Conservation (phyloP, 1,139 yeast species). For the Meyerozyma guilliermondii region DNA sequence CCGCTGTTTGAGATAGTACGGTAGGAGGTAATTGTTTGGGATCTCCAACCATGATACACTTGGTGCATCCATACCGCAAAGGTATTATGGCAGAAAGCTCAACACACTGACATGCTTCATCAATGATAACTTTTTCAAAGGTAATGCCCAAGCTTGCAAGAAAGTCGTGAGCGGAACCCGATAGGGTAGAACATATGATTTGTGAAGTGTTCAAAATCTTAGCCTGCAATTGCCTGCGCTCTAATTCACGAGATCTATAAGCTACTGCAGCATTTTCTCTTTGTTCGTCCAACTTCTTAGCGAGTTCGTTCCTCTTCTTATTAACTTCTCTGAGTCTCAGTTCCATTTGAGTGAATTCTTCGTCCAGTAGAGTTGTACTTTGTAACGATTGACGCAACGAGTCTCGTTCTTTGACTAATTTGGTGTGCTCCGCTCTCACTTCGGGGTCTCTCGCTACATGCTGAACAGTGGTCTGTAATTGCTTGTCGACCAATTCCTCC, state of each 20-base stretch:
- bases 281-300: slow-evolving; percentile 70
- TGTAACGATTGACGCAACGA: slow-evolving; percentile 36
- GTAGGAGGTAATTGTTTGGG: slow-evolving; percentile 99
- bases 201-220: slow-evolving; percentile 73
- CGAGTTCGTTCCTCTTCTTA: slow-evolving; percentile 60
- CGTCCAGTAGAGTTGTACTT: slow-evolving; percentile 27
- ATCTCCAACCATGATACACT: slow-evolving; percentile 98
- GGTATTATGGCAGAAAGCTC: slow-evolving; percentile 93
- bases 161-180: slow-evolving; percentile 93
- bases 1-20: slow-evolving; percentile 75
- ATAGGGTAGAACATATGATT: slow-evolving; percentile 84
- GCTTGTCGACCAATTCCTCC: slow-evolving; percentile 79
- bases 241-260: slow-evolving; percentile 72
- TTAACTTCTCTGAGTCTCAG: slow-evolving; percentile 49
- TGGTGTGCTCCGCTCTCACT: slow-evolving; percentile 49
- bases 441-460: slow-evolving; percentile 32
- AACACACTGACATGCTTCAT: slow-evolving; percentile 98
- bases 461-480: slow-evolving; percentile 33
- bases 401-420: slow-evolving; percentile 49
- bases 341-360: slow-evolving; percentile 42
- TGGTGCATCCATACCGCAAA: slow-evolving; percentile 81
- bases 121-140: slow-evolving; percentile 92
- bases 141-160: slow-evolving; percentile 67
- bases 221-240: slow-evolving; percentile 69
- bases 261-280: slow-evolving; percentile 69